These are phyloP conservation scores for Monsonia emarginata DNA, from an alignment of 441 rosid species.

Conservation along the genomic window DNA sequence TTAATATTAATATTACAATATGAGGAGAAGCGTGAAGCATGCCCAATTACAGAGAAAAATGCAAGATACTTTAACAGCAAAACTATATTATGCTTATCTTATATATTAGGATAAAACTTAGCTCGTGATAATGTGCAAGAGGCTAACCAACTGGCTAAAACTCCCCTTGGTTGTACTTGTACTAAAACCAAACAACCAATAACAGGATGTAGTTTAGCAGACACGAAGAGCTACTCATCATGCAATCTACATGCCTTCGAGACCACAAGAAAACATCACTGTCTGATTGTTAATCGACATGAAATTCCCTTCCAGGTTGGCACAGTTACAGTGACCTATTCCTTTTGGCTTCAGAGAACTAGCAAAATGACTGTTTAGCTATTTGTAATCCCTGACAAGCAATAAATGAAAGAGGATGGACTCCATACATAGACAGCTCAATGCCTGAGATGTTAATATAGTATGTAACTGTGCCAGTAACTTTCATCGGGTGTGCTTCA, in stretches of 20 bases:
- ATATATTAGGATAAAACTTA: neutral
- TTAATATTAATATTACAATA: constrained; percentile 11
- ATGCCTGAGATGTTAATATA: neutral
- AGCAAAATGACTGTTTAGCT: neutral
- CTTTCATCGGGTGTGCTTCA: neutral
- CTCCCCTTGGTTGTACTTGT: neutral
- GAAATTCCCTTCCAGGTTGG: constrained; percentile 10
- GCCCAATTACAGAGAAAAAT: constrained; percentile 1
- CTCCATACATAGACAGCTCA: neutral
- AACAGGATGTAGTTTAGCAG: neutral
- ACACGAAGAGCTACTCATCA: constrained; percentile 4
- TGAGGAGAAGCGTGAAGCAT: constrained; percentile 9
- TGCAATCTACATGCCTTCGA: neutral
- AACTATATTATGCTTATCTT: neutral
- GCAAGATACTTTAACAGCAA: neutral
- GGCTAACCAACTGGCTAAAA: constrained; percentile 4
- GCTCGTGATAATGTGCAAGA: neutral
- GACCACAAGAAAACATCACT: constrained; percentile 3
- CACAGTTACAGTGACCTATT: neutral
- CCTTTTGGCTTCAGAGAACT: neutral
- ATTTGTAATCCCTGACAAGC: neutral
- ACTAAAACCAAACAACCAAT: neutral
- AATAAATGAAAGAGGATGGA: neutral
- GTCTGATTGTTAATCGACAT: constrained; percentile 14
- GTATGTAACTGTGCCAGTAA: neutral